Base-by-base conservation (phyloP, 1,139 yeast species). In the Zygosaccharomyces sapae region DNA sequence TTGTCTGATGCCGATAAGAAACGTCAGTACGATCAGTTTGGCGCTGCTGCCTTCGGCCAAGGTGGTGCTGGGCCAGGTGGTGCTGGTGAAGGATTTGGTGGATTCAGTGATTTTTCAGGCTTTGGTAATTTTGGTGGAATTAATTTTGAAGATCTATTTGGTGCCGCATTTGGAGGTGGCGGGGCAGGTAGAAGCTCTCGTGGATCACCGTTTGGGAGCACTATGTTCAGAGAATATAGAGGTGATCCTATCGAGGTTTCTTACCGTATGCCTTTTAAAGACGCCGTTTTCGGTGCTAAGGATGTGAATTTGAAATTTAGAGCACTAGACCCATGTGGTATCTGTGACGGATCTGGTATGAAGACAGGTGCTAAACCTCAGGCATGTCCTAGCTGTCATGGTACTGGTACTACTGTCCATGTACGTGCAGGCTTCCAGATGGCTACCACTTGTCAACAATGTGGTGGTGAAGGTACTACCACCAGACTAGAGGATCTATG, bases 341-440 rank as follows among this genome's bases (percentile, higher is more conserved):
- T 90, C 0, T 92, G 99, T 72, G 68, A 76, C 34, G 97, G 97
- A 5, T 72, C 83, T 22, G 99, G 99, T 3, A 69, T 92, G 69
- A 87, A 89, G 65, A 63, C 74, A 5, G 94, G 94, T 20, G 83
- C 81, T 53, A 76, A 80, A 65, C 86, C 87, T 65, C 71, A 81
- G 18, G 86, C 95, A 0, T 92, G 98, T 74, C 73, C 80, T 2
- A 72, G 87, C 2, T 92, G 99, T 73, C 90, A 89, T 49, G 99
- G 99, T 49, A 79, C 96, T 0, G 99, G 99, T 5, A 85, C 90
- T 41, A 80, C 86, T 19, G 86, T 90, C 19, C 97, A 90, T 62
- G 77, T 89, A 66, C 83, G 82, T 57, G 97, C 96, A 6, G 97
- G 97, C 0, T 94, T 92, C 79, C 97, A 90, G 61, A 89, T 94